These are phyloP conservation scores for Plasmodium yoelii DNA, from an alignment of 169 alveolate species.

Conservation along the genomic window DNA sequence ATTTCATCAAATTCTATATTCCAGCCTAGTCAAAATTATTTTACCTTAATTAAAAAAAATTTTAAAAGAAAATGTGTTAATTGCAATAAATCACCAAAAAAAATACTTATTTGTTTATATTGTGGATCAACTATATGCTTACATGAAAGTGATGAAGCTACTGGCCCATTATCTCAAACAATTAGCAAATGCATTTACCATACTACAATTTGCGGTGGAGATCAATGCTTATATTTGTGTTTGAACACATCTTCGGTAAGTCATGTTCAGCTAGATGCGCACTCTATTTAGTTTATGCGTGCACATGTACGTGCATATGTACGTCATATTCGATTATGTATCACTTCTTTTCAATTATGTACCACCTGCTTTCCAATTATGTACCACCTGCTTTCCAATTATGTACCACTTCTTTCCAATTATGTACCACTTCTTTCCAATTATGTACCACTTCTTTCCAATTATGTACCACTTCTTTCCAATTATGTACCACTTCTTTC, in stretches of 20 bases:
- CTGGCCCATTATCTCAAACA: conserved; percentile 36
- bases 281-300: neutral
- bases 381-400: too few relatives aligned
- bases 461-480: too few relatives aligned
- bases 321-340: too few relatives aligned
- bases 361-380: too few relatives aligned
- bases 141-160: conserved; percentile 25
- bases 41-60: conserved; percentile 46
- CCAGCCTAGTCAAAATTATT: conserved; percentile 61
- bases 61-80: conserved; percentile 57
- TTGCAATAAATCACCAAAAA: conserved; percentile 43
- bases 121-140: conserved; percentile 67
- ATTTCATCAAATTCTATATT: conserved; percentile 36
- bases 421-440: too few relatives aligned
- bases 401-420: too few relatives aligned
- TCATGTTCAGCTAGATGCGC: neutral
- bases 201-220: conserved; percentile 69
- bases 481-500: too few relatives aligned
- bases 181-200: conserved; percentile 65
- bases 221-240: conserved; percentile 50
- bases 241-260: conserved; percentile 67
- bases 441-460: too few relatives aligned
- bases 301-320: neutral
- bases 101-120: conserved; percentile 37
- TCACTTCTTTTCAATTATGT: too few relatives aligned